A percentile compares a stretch with the other conserved stretches of the same genome.
These are phyloP conservation scores for Nematodospora anomalae DNA, from an alignment of 1,139 yeast species.

Conservation along the genomic window DNA sequence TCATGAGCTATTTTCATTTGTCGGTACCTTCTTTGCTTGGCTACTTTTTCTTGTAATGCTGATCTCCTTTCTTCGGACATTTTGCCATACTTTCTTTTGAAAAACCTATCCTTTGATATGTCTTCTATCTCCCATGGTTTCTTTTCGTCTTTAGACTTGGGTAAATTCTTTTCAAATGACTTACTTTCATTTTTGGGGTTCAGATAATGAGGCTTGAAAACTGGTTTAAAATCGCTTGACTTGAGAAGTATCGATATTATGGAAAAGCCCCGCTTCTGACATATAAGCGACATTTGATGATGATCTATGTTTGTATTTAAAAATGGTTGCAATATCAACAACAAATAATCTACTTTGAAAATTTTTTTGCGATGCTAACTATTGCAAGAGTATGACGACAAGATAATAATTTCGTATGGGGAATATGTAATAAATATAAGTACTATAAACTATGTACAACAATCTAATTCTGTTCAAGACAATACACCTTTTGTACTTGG, in stretches of 20 bases:
- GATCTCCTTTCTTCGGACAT: slow-evolving; percentile 30
- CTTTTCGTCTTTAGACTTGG: slow-evolving; percentile 6
- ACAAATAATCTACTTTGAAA: background rate
- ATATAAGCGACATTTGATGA: background rate
- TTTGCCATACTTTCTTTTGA: slow-evolving; percentile 38
- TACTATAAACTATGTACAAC: too few relatives aligned
- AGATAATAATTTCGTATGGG: too few relatives aligned
- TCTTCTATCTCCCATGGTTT: slow-evolving; percentile 43
- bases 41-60: slow-evolving; percentile 35
- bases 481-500: slow-evolving; percentile 97
- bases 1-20: slow-evolving; percentile 20
- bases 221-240: slow-evolving; percentile 12
- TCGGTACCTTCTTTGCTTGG: slow-evolving; percentile 32
- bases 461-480: too few relatives aligned
- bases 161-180: slow-evolving; percentile 17
- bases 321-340: background rate
- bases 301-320: background rate
- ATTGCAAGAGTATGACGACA: too few relatives aligned
- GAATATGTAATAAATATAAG: too few relatives aligned
- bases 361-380: background rate
- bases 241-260: background rate
- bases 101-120: slow-evolving; percentile 43
- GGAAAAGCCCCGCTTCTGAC: slow-evolving; percentile 6
- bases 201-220: slow-evolving; percentile 22
- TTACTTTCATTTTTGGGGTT: slow-evolving; percentile 13